Percentiles rank a stretch among this genome's conserved stretches.
Conservation (phyloP, 2,329 filamentous ascomycete genomes). For the Mycosphaerella sp. region DNA sequence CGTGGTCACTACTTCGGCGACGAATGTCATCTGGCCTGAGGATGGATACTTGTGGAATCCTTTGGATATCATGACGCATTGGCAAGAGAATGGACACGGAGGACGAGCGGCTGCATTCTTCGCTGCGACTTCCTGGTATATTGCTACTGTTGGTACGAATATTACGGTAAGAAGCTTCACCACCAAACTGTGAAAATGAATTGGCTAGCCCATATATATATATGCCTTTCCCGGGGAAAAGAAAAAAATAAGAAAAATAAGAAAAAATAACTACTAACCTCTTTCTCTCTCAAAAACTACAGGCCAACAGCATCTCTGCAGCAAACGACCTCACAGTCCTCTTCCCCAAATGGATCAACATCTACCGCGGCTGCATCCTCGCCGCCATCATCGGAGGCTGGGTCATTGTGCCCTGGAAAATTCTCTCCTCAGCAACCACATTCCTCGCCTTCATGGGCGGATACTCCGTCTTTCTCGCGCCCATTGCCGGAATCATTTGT, state of each 20-base stretch:
- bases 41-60: constrained; percentile 37
- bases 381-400: constrained; percentile 43
- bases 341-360: constrained; percentile 47
- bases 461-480: constrained; percentile 58
- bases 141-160: constrained; percentile 36
- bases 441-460: constrained; percentile 32
- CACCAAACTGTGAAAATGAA: too few relatives aligned
- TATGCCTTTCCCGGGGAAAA: too few relatives aligned
- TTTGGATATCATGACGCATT: constrained; percentile 15
- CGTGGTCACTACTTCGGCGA: constrained; percentile 52
- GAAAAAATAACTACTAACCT: too few relatives aligned
- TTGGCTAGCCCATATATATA: too few relatives aligned
- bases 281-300: background rate
- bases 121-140: constrained; percentile 42
- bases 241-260: too few relatives aligned
- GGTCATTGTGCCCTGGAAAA: constrained; percentile 60
- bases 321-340: constrained; percentile 49
- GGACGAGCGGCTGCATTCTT: constrained; percentile 22
- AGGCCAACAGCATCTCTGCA: constrained; percentile 46
- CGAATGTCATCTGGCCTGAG: constrained; percentile 41
- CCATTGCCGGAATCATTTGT: constrained; percentile 55
- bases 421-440: constrained; percentile 35
- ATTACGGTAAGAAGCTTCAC: background rate
- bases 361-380: constrained; percentile 37
- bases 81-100: constrained; percentile 8